Evolutionary conservation across 2,329 filamentous ascomycete genomes (phyloP), one percentile per base, ranked within the genome.

Genomic region (Stylonectria norvegica): DNA sequence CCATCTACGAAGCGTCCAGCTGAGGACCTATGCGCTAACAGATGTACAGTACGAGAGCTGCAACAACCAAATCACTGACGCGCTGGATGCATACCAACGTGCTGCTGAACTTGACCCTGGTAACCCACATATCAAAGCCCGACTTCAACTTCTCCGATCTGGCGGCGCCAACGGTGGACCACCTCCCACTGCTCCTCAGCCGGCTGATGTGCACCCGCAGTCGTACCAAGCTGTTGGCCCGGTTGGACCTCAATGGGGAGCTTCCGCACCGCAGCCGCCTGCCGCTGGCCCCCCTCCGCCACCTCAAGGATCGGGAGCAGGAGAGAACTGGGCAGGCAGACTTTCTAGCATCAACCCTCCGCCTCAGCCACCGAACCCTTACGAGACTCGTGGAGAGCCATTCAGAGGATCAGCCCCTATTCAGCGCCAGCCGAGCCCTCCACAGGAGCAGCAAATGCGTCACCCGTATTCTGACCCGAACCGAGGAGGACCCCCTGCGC

Each of bases 61-160:
- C 68, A 97, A 98, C 75, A 97, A 97, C 69, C 93, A 98, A 68
- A 95, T 95, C 43, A 88, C 83, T 37, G 93, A 98, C 71, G 93
- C 93, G 1, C 76, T 97, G 31, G 93, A 98, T 65, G 93, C 93
- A 5, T 98, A 97, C 63, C 86, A 91, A 59, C 81, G 93, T 53
- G 93, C 93, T 28, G 90, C 90, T 23, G 93, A 98, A 63, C 79
- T 98, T 50, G 93, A 98, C 61, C 91, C 93, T 0, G 75, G 73
- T 47, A 97, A 98, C 61, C 86, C 88, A 27, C 91, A 97, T 64
- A 97, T 98, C 73, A 97, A 97, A 67, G 89, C 90, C 42, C 83
- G 93, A 47, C 75, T 98, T 47, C 87, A 95, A 61, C 75, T 98
- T 33, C 78, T 98, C 42, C 86, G 93, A 43, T 90, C 81, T 49